Base-by-base conservation (phyloP, 495 filamentous ascomycete species). In the Penicillium argentinense region DNA sequence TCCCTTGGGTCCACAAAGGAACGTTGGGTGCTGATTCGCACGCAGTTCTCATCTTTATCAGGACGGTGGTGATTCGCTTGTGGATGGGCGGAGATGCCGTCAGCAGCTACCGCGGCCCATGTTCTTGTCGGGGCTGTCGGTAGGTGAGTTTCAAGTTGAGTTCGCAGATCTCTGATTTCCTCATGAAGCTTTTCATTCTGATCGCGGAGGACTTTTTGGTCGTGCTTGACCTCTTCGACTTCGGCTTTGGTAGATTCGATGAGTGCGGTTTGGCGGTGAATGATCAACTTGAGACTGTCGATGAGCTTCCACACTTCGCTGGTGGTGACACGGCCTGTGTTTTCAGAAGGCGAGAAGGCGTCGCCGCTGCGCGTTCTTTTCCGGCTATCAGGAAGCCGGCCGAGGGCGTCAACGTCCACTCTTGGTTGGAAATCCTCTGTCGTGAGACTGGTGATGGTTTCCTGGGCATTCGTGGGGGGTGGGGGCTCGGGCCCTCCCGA, bases 241-340 rank as follows among this genome's bases (percentile, higher is more conserved):
- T n/a, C n/a, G n/a, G n/a, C n/a, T n/a, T n/a, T n/a, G n/a, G n/a
- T n/a, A n/a, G n/a, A n/a, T n/a, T n/a, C n/a, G n/a, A n/a, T n/a
- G n/a, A n/a, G n/a, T n/a, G n/a, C n/a, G n/a, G n/a, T n/a, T n/a
- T n/a, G n/a, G n/a, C n/a, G n/a, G n/a, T n/a, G n/a, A n/a, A n/a
- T 45, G 22, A 27, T 12, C 11, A 34, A 36, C 12, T 55, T 50
- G 8, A 55, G 52, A 0, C 23, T 42, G 41, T 28, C 14, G 52
- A 50, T 50, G 6, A 54, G 45, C 49, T 49, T 49, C 51, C 51
- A 54, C 42, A 45, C 52, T 37, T 50, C 52, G 38, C 26, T 44
- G 36, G 52, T 55, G 42, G 46, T 55, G 44, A 56, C 38, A 41
- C 53, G 53, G 34, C 47, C 47, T 18, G 47, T 18, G 29, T 13